phyloP scores from a whole-genome alignment of 345 rosid species.

The Syzygium aromaticum region DNA sequence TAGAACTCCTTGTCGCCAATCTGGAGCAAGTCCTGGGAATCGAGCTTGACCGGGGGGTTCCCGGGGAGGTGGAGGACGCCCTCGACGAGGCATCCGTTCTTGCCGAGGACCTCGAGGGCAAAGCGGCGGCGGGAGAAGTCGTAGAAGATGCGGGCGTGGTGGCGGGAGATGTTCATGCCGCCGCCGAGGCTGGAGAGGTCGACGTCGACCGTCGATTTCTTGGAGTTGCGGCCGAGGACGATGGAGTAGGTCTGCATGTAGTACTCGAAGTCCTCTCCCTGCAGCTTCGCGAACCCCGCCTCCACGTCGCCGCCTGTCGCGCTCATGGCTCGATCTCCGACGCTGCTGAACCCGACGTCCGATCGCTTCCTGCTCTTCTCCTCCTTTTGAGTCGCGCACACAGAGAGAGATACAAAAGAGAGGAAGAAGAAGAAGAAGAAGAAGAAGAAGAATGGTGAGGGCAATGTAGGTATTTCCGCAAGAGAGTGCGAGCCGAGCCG shows the following conservation, averaged over 20 bases:
- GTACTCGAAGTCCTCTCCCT: slow-evolving; percentile 96
- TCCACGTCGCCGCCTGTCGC: slow-evolving; percentile 69
- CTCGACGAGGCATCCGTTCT: slow-evolving; percentile 93
- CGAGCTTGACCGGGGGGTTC: slow-evolving; percentile 83
- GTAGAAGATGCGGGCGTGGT: slow-evolving; percentile 90
- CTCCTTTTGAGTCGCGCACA: neutral
- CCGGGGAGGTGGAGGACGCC: slow-evolving; percentile 98
- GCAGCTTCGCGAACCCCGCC: slow-evolving; percentile 96
- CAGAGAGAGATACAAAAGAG: neutral
- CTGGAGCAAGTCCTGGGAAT: slow-evolving; percentile 89
- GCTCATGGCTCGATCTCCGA: slow-evolving; percentile 24
- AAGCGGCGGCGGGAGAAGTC: slow-evolving; percentile 97
- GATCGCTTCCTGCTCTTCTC: neutral
- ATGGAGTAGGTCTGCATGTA: slow-evolving; percentile 98
- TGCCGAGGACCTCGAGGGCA: slow-evolving; percentile 96
- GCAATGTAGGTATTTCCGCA: neutral
- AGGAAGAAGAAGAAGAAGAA: neutral
- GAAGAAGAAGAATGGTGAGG: neutral
- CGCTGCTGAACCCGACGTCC: neutral
- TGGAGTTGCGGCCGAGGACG: slow-evolving; percentile 87
- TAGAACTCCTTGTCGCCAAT: slow-evolving; percentile 96
- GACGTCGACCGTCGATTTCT: slow-evolving; percentile 92
- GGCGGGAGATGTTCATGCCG: slow-evolving; percentile 95
- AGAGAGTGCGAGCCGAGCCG: neutral
- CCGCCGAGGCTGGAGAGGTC: slow-evolving; percentile 94